Base-by-base conservation (phyloP, 2,329 filamentous ascomycete species). In the Penicillium sp. region DNA sequence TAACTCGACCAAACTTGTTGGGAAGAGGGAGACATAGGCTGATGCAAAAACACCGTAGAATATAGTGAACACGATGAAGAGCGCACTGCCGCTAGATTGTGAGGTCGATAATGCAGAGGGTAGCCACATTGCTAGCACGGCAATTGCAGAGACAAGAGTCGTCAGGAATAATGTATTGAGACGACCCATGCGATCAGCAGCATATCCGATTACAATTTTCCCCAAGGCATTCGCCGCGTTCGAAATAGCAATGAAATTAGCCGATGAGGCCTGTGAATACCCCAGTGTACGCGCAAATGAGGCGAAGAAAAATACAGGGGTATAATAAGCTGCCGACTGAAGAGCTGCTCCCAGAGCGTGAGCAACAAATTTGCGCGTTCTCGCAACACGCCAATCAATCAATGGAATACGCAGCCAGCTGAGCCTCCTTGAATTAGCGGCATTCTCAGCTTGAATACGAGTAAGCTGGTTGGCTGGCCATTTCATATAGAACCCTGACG, bases 221-320 rank as follows among this genome's bases (percentile, higher is more conserved):
- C 72, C 73, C 4, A 72, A 54, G 2, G 72, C 72, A 53, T 75
- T 76, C 7, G 71, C 69, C 0, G 72, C 73, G 46, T 77, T 77
- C 23, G 70, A 74, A 3, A 76, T 61, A 4, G 74, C 67, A 31
- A 76, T 74, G 14, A 77, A 69, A 18, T 70, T 76, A 0, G 74
- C 72, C 0, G 71, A 73, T 10, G 68, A 68, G 1, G 63, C 60
- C 11, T 64, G 62, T 19, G 64, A 68, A 11, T 76, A 77, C 5
- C 74, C 75, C 26, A 76, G 55, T 2, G 71, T 72, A 13, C 67
- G 66, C 2, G 74, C 73, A 53, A 73, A 77, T 5, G 72, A 66
- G 0, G 75, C 68, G 14, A 75, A 66, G 55, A 76, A 76, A 29
- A 70, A 75, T 3, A 76, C 63, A 0, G 75, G 75, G 0, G 71